Evolutionary conservation across 1,139 yeast genomes (phyloP).

Genomic region (Candida sanyaensis): DNA sequence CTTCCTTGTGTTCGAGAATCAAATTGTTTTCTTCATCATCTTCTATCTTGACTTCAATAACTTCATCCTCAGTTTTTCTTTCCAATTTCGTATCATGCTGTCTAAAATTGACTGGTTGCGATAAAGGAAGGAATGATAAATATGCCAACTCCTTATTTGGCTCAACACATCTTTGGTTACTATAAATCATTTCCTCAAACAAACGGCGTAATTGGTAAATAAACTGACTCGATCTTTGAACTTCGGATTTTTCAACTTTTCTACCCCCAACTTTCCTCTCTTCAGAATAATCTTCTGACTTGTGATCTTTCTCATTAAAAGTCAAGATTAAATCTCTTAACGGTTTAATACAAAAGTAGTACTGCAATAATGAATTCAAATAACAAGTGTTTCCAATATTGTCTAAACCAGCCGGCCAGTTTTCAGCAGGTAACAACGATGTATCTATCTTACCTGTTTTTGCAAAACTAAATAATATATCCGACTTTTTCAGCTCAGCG

Average conservation of each 20-base stretch:
- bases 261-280: conserved; percentile 84
- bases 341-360: conserved; percentile 83
- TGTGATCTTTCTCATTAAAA: conserved; percentile 42
- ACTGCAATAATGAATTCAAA: conserved; percentile 84
- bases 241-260: conserved; percentile 68
- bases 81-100: conserved; percentile 6
- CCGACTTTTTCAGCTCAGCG: conserved; percentile 51
- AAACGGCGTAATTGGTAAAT: conserved; percentile 68
- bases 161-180: conserved; percentile 64
- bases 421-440: conserved; percentile 57
- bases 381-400: conserved; percentile 97
- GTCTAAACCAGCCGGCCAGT: conserved; percentile 88
- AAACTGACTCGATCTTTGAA: conserved; percentile 80
- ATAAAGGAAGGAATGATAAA: conserved; percentile 79
- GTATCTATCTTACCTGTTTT: conserved; percentile 64
- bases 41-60: conserved; percentile 9
- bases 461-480: conserved; percentile 53
- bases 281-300: conserved; percentile 16
- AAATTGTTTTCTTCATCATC: conserved; percentile 11
- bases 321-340: conserved; percentile 65
- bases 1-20: conserved; percentile 1
- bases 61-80: conserved; percentile 9
- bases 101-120: conserved; percentile 63
- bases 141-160: conserved; percentile 88
- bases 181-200: conserved; percentile 68